Conservation (phyloP, 257 asterid genomes). For the Solanum appendiculatum region DNA sequence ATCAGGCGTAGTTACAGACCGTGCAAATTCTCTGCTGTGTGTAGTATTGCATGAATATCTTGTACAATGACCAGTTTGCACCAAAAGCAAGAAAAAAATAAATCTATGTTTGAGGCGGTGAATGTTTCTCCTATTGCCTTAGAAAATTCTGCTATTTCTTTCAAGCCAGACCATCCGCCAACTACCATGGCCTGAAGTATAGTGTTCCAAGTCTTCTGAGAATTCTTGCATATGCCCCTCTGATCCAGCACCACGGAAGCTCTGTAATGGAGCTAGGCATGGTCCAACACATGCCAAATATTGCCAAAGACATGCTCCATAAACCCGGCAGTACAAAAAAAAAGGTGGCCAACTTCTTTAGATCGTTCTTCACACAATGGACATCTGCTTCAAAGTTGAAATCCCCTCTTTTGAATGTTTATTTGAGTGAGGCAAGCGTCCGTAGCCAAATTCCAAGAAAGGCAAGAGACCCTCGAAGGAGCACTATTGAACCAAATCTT, state of each 20-base stretch:
- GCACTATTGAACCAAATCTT: background rate
- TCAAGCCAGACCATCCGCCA: background rate
- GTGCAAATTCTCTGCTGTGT: background rate
- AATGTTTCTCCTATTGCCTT: background rate
- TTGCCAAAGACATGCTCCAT: background rate
- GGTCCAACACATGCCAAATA: background rate
- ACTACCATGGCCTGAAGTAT: background rate
- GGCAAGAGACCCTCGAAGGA: background rate
- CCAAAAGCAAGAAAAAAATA: background rate
- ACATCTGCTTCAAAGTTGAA: background rate
- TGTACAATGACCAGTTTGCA: background rate
- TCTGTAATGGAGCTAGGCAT: background rate
- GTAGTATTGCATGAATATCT: background rate
- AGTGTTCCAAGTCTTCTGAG: background rate
- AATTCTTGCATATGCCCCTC: too few species aligned
- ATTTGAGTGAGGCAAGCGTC: background rate
- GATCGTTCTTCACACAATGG: background rate
- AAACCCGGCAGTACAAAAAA: background rate
- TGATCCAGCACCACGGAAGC: background rate
- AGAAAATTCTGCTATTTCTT: background rate
- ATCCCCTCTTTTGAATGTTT: background rate
- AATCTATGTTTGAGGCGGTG: background rate
- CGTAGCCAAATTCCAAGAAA: background rate
- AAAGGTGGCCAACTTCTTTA: background rate
- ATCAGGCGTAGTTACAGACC: background rate